Base-by-base conservation (phyloP, 352 stramenopile species). In the Pythium coloratum region DNA sequence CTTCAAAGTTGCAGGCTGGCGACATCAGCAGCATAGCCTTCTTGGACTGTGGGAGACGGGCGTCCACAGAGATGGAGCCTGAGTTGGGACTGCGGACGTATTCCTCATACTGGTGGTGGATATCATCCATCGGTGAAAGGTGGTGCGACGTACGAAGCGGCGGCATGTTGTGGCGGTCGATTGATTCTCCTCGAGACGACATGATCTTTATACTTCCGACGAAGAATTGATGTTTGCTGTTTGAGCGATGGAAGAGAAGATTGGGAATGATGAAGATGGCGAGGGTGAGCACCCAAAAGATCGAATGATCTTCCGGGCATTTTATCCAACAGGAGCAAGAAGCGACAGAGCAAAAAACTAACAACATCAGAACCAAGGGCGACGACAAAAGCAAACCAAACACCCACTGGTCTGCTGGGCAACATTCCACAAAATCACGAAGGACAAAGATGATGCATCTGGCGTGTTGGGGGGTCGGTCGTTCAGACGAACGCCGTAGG, bases 11-110 rank as follows among this genome's bases (percentile, higher is more conserved):
- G 75, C 83, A 87, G 28, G 70, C 71, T 0, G 82, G 81, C 8
- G 78, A 84, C 70, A 86, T 75, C 24, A 70, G 72, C 49, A 88
- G 59, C 69, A 90, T 76, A 24, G 76, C 68, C 59, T 84, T 86
- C 20, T 76, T 74, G 20, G 69, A 71, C n/a, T 73, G 77, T 28
- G 76, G 65, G 10, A 71, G 56, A 16, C 64, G 59, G 5, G 55
- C 55, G 8, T 63, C 28, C 26, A 71, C 62, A 6, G 76, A 71
- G 5, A 77, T 71, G n/a, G 67, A 51, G 50, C 32, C 20, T 12
- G 44, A 64, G 28, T 46, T 70, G 24, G 73, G 71, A 40, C 64
- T 78, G 6, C 73, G 73, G 62, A 77, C 71, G 59, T 82, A 80
- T 14, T 78, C 62, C 59, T 83, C 50, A 44, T 64, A 33, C 47